Percentiles rank a stretch among this genome's conserved stretches.
These are phyloP conservation scores for Penicillium macrosclerotiorum DNA, from an alignment of 495 filamentous ascomycete genomes.

Conservation along the genomic window DNA sequence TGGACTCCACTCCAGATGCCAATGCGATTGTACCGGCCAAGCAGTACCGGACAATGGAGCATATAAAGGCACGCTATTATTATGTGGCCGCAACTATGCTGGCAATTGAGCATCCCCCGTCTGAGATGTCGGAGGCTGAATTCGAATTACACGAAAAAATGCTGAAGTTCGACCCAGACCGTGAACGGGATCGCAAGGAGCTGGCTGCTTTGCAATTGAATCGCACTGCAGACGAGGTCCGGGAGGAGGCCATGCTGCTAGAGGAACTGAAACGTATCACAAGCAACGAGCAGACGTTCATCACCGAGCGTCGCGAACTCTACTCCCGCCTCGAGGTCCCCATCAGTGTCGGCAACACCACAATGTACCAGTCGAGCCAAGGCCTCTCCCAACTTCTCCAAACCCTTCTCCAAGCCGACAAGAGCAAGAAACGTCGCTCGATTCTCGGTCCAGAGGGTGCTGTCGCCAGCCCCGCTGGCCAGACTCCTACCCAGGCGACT, in stretches of 20 bases:
- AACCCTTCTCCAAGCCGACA: slow-evolving; percentile 74
- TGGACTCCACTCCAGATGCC: slow-evolving; percentile 36
- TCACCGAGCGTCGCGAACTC: slow-evolving; percentile 86
- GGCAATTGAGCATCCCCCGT: slow-evolving; percentile 73
- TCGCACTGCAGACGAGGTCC: slow-evolving; percentile 79
- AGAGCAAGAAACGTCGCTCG: slow-evolving; percentile 76
- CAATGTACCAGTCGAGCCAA: slow-evolving; percentile 71
- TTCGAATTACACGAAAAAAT: slow-evolving; percentile 79
- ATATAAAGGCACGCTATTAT: slow-evolving; percentile 90
- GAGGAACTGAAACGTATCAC: slow-evolving; percentile 88
- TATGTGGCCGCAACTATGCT: slow-evolving; percentile 80
- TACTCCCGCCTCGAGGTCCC: slow-evolving; percentile 82
- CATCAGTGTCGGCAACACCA: slow-evolving; percentile 61
- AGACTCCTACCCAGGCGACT: slow-evolving; percentile 45
- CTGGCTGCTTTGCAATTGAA: slow-evolving; percentile 75
- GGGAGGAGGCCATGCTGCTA: slow-evolving; percentile 86
- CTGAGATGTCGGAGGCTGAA: slow-evolving; percentile 81
- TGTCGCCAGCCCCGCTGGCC: slow-evolving; percentile 45
- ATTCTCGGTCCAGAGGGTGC: slow-evolving; percentile 57
- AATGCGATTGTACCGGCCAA: slow-evolving; percentile 43
- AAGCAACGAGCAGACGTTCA: slow-evolving; percentile 73
- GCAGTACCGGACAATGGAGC: slow-evolving; percentile 69
- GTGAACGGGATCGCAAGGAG: slow-evolving; percentile 76
- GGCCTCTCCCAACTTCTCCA: slow-evolving; percentile 77
- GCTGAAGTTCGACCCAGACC: slow-evolving; percentile 74